phyloP scores from a whole-genome alignment of 805 yeast genomes.

The Yamadazyma paraphyllophila region DNA sequence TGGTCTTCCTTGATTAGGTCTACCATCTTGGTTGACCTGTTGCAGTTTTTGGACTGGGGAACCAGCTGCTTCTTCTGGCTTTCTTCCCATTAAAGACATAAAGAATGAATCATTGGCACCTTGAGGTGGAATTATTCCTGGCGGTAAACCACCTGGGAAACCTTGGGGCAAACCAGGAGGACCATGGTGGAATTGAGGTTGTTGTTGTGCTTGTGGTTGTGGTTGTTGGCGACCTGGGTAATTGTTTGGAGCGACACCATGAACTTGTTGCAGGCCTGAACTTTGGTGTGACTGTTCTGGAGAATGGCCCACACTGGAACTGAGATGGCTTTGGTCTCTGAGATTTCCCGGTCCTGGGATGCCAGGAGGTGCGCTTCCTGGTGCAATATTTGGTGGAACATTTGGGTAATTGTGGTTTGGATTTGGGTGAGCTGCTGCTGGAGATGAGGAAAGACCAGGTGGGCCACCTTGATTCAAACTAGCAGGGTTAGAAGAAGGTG shows the following conservation, averaged over 20 bases:
- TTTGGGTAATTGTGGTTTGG: too few species aligned
- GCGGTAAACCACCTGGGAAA: conserved; percentile 9
- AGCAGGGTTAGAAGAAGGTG: conserved; percentile 2
- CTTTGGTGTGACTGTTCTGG: too few species aligned
- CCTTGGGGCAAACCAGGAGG: conserved; percentile 6
- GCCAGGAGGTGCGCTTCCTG: too few species aligned
- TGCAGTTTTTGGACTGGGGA: not conserved
- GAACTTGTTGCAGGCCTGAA: too few species aligned
- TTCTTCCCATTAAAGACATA: conserved; percentile 40
- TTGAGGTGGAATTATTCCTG: conserved; percentile 8
- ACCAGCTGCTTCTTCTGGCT: not conserved
- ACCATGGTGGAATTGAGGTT: conserved; percentile 4
- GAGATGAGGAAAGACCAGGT: not conserved
- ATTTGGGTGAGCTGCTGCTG: too few species aligned
- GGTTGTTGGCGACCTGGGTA: not conserved
- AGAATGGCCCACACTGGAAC: too few species aligned
- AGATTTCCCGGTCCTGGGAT: too few species aligned
- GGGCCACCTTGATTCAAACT: not conserved
- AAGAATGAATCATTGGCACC: conserved; percentile 43
- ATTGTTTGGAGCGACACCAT: too few species aligned
- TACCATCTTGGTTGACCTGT: too few species aligned
- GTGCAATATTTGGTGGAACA: too few species aligned
- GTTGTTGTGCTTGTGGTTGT: conserved; percentile 14
- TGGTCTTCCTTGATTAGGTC: not conserved
- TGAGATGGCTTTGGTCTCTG: too few species aligned